Evolutionary conservation across 257 asterid species (phyloP).

Genomic region (Salvia hispanica): DNA sequence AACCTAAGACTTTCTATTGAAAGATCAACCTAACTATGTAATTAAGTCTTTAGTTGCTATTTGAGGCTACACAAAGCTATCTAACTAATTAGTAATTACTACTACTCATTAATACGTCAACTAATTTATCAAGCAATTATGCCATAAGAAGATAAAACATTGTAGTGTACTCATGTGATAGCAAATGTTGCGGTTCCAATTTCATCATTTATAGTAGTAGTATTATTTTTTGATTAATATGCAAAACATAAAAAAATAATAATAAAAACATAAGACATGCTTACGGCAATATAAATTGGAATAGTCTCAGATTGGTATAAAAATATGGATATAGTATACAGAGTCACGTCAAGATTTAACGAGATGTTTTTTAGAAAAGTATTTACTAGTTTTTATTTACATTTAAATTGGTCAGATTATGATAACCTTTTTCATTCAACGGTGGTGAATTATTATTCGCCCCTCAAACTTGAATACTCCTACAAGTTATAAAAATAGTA

Average conservation of each 20-base stretch:
- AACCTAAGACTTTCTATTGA: not conserved
- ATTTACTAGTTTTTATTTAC: too few species aligned
- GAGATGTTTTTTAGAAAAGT: too few species aligned
- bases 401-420: too few species aligned
- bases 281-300: too few species aligned
- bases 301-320: too few species aligned
- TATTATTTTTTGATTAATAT: not conserved
- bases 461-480: not conserved
- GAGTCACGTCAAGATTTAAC: too few species aligned
- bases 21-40: not conserved
- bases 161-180: not conserved
- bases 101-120: not conserved
- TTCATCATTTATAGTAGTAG: too few species aligned
- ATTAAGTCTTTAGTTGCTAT: not conserved
- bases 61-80: not conserved
- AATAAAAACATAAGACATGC: too few species aligned
- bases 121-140: not conserved
- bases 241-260: not conserved
- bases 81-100: not conserved
- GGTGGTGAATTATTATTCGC: not conserved
- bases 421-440: too few species aligned
- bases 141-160: not conserved
- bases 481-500: not conserved
- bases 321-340: not conserved
- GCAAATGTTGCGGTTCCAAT: too few species aligned